Evolutionary conservation across 129 eudicot genomes (phyloP), one percentile per base, ranked within the genome.

Genomic region (Oenanthe sinensis): DNA sequence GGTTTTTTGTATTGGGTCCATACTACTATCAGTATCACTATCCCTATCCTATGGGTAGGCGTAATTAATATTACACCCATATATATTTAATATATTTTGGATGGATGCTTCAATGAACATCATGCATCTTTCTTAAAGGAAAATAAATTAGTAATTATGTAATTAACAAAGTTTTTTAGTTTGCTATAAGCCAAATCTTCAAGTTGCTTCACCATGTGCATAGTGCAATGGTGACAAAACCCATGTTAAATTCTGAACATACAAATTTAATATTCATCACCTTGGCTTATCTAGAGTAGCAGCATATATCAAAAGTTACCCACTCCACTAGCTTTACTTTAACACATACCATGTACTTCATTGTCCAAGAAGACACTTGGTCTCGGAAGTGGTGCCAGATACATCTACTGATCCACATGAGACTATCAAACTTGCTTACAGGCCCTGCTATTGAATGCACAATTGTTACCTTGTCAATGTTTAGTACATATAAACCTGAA

Each of bases 1-100:
- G 44, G 24, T 71, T 2, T 71, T 63, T 67, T 63, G 78, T 54
- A 10, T 50, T 24, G 68, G 81, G 75, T 78, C 81, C 69, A 45
- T 50, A 58, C 78, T 54, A 60, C 68, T 15, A 39, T 39, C 50
- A 71, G 50, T 42, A 42, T 68, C 49, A 50, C 68, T 15, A 39
- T 39, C 50, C 42, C 75, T 42, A 42, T 68, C 49, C 75, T 17
- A n/a, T 71, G 46, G 75, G 49, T 10, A 60, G 75, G 46, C 16
- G n/a, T 6, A 40, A 36, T 71, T 39, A 71, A 39, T 36, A 11
- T 16, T 42, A 22, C 46, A 71, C 46, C 45, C 75, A 37, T 43
- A 40, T 37, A 36, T 36, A 22, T 9, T 70, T 3, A 36, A 5
- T 16, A 36, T 7, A 39, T 2, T 20, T 30, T 40, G 75, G 43